Evolutionary conservation across 768 basidiomycete species (phyloP).

Genomic region (Phylloporus sp.): DNA sequence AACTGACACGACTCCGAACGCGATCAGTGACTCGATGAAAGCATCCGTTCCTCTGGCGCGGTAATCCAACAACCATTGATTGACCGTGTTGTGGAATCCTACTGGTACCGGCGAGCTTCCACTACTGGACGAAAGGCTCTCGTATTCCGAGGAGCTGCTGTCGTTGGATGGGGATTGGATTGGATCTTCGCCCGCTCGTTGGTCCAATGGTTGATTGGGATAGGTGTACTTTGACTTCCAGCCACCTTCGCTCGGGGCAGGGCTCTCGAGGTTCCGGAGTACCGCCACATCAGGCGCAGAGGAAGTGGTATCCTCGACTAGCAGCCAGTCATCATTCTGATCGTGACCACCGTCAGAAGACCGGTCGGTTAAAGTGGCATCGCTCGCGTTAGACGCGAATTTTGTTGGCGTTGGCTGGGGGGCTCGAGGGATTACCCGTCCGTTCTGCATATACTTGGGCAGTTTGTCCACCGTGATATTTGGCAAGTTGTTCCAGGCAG

Average conservation of each 20-base stretch:
- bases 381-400: constrained; percentile 2
- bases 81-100: constrained; percentile 14
- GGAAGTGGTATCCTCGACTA: neutral
- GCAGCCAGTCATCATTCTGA: neutral
- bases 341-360: neutral
- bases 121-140: constrained; percentile 8
- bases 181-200: neutral
- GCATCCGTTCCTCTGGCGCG: constrained; percentile 10
- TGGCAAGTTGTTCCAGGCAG: constrained; percentile 26
- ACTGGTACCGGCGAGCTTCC: neutral
- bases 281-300: constrained; percentile 1
- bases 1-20: constrained; percentile 11
- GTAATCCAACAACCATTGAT: constrained; percentile 22
- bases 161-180: neutral
- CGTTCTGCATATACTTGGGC: constrained; percentile 6
- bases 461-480: constrained; percentile 14
- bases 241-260: neutral
- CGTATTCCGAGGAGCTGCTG: constrained; percentile 6
- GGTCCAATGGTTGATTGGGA: neutral
- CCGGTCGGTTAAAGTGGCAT: neutral
- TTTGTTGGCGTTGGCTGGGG: constrained; percentile 22
- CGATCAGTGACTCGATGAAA: constrained; percentile 15
- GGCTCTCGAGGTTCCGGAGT: neutral
- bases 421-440: neutral
- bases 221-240: neutral